Evolutionary conservation across 2,329 filamentous ascomycete species (phyloP), one percentile per base, ranked within the genome.

Genomic region (Triangularia setosa): DNA sequence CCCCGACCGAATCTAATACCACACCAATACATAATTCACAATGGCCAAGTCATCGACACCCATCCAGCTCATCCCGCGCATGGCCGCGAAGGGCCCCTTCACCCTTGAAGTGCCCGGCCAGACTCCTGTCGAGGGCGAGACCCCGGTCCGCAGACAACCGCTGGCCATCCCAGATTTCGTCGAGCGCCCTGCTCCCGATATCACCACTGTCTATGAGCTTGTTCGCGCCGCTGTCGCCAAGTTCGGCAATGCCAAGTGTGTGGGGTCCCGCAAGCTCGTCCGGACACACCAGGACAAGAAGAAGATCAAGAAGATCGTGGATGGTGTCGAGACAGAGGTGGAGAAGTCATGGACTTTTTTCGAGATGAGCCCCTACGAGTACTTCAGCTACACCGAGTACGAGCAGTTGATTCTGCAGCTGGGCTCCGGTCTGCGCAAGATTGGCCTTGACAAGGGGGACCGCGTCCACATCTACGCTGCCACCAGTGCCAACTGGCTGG

Each of bases 271-370:
- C 68, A 88, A 85, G 75, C 83, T 95, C 65, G 79, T 96, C 77
- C 85, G 89, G 77, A 89, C 87, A 35, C 91, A 95, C 76, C 84
- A 88, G 70, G 92, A 96, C 79, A 90, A 87, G 72, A 96, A 94
- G 83, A 94, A 92, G 83, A 81, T 96, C 75, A 95, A 94, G 85
- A 95, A 93, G 83, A 83, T 93, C 64, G 81, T 96, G 54, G 90
- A 95, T 75, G 92, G 92, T 69, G 84, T 89, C 73, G 89, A 94
- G 81, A 80, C 85, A 72, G 86, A 93, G 77, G 85, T 93, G 27
- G 90, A 94, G 76, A 96, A 96, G 86, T 68, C 91, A 73, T 96
- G 92, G 92, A 90, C 88, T 63, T 96, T 90, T 78, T 95, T 92
- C 75, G 92, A 96, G 81, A 86, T 94, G 72, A 90, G 89, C 74